Base-by-base conservation (phyloP, 495 filamentous ascomycete species). In the Platismatia glauca region DNA sequence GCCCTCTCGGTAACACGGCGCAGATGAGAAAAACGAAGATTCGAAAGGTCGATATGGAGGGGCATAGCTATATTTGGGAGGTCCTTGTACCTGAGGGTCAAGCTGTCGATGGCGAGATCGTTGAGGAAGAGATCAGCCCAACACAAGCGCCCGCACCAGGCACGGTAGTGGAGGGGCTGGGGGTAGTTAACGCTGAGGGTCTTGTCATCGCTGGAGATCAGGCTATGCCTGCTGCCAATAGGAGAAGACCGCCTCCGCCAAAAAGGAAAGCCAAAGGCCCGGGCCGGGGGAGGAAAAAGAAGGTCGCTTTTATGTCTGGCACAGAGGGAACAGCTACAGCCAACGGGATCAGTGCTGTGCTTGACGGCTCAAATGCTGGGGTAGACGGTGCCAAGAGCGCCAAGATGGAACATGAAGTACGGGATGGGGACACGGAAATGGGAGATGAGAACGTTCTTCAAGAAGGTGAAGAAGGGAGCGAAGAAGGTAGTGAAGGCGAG, bases 81-180 rank as follows among this genome's bases (percentile, higher is more conserved):
- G 85, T 91, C 12, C 86, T 89, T 57, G 82, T 94, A 7, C 81
- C 85, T 5, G 89, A 91, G 62, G 91, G 91, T 1, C 89, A 93
- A 71, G 80, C 77, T 6, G 83, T 95, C 4, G 89, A 93, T 58
- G 89, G 89, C 50, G 89, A 95, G 65, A 82, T 95, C 33, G 81
- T 83, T 13, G 85, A 87, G 22, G 86, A 87, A 27, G 79, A 81
- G 41, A 71, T 73, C 50, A 72, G 73, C 55, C 62, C 72, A 18
- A 74, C 77, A 0, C 75, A 81, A 60, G 76, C 76, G 34, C 78
- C 79, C 35, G 79, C 79, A 8, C 80, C 83, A 16, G 84, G 82
- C 34, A 81, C 83, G 13, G 75, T 86, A 43, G 78, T 86, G 53
- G 81, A 87, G 71, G 84, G 84, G 18, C 77, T 86, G 4, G 79